phyloP scores from a whole-genome alignment of 106 monocot genomes.

The Dendrobium catenatum region DNA sequence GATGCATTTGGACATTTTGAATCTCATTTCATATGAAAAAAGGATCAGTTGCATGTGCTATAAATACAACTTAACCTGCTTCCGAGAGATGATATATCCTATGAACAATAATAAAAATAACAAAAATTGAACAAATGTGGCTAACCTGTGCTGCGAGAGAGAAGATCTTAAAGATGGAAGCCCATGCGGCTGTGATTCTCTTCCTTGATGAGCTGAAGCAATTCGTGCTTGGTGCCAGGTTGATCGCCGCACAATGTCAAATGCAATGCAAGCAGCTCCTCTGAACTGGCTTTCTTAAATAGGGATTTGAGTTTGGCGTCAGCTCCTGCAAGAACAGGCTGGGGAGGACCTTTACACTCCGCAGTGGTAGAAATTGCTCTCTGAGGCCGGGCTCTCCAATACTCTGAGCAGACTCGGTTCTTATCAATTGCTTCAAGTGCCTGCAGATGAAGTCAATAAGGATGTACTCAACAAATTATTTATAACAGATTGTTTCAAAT shows the following conservation, averaged over 20 bases:
- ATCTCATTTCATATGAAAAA: not conserved
- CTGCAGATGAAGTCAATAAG: not conserved
- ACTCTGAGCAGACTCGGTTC: not conserved
- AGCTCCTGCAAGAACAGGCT: not conserved
- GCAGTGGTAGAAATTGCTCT: not conserved
- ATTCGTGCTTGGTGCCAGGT: not conserved
- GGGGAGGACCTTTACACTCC: not conserved
- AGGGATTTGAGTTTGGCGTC: not conserved
- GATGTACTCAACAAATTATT: too few species aligned
- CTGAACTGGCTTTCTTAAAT: not conserved
- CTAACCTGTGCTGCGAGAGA: not conserved
- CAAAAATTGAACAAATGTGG: constrained; percentile 8
- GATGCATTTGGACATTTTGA: not conserved
- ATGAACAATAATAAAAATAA: not conserved
- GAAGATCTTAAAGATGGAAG: not conserved
- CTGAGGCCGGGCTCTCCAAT: not conserved
- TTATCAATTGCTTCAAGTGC: constrained; percentile 1
- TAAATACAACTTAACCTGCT: not conserved
- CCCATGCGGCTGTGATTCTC: not conserved
- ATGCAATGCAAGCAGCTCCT: constrained; percentile 1
- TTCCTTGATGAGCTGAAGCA: constrained; percentile 8
- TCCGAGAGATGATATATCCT: not conserved
- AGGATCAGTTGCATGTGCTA: not conserved
- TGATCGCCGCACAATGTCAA: not conserved
- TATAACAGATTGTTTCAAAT: too few species aligned